phyloP scores from a whole-genome alignment of 768 basidiomycete species.

The Mycena floridula region DNA sequence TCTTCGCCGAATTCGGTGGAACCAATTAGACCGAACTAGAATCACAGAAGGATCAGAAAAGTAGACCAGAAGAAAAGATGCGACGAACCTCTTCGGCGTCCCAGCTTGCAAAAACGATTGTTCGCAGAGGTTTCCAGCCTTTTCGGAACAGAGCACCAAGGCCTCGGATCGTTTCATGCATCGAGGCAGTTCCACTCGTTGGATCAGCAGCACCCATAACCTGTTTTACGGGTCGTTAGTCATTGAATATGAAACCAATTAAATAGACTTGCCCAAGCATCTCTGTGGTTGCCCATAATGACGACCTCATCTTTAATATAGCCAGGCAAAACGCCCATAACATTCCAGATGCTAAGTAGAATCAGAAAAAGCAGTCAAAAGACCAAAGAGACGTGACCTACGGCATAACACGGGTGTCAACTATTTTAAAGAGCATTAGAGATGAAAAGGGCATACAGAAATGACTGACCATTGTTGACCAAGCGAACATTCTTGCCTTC shows the following conservation, averaged over 20 bases:
- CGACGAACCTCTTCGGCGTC: constrained; percentile 64
- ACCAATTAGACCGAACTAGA: constrained; percentile 64
- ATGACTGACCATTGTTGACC: constrained; percentile 50
- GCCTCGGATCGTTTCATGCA: constrained; percentile 76
- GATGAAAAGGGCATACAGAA: too few relatives aligned
- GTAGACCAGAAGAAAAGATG: neutral
- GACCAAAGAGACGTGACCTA: too few relatives aligned
- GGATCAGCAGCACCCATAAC: constrained; percentile 81
- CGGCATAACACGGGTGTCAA: too few relatives aligned
- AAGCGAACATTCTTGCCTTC: constrained; percentile 41
- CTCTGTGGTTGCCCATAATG: constrained; percentile 82
- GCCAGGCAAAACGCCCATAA: constrained; percentile 78
- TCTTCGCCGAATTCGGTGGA: constrained; percentile 95
- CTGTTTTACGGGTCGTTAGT: constrained; percentile 37
- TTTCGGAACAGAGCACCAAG: constrained; percentile 58
- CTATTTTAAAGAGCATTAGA: too few relatives aligned
- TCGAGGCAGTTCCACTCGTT: constrained; percentile 70
- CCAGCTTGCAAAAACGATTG: constrained; percentile 69
- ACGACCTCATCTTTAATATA: constrained; percentile 82
- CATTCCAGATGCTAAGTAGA: constrained; percentile 97
- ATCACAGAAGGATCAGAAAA: neutral
- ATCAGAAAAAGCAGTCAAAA: too few relatives aligned
- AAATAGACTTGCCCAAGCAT: constrained; percentile 60
- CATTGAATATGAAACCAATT: too few relatives aligned
- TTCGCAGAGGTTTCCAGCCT: constrained; percentile 83